Evolutionary conservation across 805 yeast species (phyloP).

Genomic region (Suhomyces pyralidae): DNA sequence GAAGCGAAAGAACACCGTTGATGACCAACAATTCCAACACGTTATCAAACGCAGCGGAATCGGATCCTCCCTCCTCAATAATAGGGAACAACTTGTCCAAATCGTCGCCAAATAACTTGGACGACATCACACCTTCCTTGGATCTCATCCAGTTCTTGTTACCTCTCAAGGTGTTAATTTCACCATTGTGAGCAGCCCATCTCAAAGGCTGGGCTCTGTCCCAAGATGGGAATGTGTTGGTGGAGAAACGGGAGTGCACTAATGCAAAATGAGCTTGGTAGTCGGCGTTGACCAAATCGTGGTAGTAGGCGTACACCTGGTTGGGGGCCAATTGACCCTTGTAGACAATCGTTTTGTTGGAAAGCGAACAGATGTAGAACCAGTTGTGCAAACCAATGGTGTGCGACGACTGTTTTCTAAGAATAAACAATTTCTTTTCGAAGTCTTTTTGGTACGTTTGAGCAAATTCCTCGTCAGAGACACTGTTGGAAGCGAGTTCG

Average conservation of each 20-base stretch:
- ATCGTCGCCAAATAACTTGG: constrained; percentile 84
- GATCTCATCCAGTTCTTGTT: constrained; percentile 99
- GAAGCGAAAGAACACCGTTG: constrained; percentile 87
- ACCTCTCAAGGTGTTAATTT: constrained; percentile 94
- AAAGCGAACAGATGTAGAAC: constrained; percentile 94
- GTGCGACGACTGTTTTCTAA: constrained; percentile 87
- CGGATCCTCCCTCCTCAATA: constrained; percentile 98
- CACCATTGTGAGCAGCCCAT: constrained; percentile 98
- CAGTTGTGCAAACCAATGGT: constrained; percentile 93
- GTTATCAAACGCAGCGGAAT: constrained; percentile 96
- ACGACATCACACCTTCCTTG: constrained; percentile 94
- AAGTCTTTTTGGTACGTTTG: constrained; percentile 58
- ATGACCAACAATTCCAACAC: constrained; percentile 88
- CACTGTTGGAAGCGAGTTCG: constrained; percentile 19
- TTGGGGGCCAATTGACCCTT: constrained; percentile 97
- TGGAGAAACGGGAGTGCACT: constrained; percentile 95
- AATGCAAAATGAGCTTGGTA: constrained; percentile 94
- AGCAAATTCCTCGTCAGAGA: constrained; percentile 49
- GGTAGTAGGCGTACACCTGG: constrained; percentile 93
- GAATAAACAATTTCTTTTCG: constrained; percentile 78
- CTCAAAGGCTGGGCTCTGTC: constrained; percentile 98
- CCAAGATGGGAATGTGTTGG: constrained; percentile 99
- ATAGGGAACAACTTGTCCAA: constrained; percentile 89
- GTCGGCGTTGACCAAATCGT: constrained; percentile 86
- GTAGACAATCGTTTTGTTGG: constrained; percentile 87